Base-by-base conservation (phyloP, 371 early-diverging fungal genomes). In the Mortierella sp. region DNA sequence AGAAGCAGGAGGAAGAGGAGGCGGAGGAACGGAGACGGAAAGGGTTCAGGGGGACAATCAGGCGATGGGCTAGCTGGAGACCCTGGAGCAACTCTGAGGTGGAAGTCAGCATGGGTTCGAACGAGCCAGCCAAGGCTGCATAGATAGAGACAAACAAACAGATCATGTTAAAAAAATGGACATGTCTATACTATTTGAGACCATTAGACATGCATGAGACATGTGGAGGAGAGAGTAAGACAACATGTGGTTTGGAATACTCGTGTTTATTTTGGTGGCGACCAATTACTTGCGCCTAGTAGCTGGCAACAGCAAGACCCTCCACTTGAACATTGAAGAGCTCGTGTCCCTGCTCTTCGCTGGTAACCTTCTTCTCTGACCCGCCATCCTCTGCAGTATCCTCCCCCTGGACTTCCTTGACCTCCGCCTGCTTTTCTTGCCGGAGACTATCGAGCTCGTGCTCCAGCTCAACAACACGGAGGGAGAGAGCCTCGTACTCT, bases 1-100 rank as follows among this genome's bases (percentile, higher is more conserved):
- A 73, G 71, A 69, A 70, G 39, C 81, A 80, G 50, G 76, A 80
- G 50, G 74, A 77, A 19, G 74, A 70, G 19, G 80, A 80, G n/a
- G 40, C 9, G 39, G 69, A 66, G 48, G 71, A 71, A 10, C 37
- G 66, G n/a, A 58, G 64, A 22, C n/a, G 34, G 19, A 70, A 68
- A 11, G 80, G 77, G 5, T 44, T 80, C 14, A 45, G 31, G 40
- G 80, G 80, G 14, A 71, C 70, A 16, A 29, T 80, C 10, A 48
- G 71, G 44, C 58, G 67, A 37, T 74, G 70, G 74, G 53, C 65
- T 16, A 63, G 39, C 19, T 73, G 77, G 71, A 44, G 72, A 29
- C 79, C 79, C 5, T 70, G 68, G 74, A n/a, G 61, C 16, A 66
- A 45, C 37, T 50, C 72, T 40, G 73, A 77, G 37, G 66, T 53